Base-by-base conservation (phyloP, 192 early-diverging fungal genomes). In the Phycomyces blakesleeanus region DNA sequence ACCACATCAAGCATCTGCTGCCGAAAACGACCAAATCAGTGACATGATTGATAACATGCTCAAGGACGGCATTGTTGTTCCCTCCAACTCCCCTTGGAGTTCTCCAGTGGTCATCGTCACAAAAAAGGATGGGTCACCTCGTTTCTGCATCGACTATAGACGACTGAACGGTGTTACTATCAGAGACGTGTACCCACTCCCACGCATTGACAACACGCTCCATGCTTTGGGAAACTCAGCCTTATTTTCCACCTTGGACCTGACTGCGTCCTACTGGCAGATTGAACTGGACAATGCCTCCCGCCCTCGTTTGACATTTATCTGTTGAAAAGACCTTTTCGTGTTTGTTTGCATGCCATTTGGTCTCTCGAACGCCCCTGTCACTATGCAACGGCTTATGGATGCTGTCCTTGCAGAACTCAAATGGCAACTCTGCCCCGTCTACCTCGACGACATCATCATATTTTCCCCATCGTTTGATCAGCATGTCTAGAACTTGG, bases 321-420 rank as follows among this genome's bases (percentile, higher is more conserved):
- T 41, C 0, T 77, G 74, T 0, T n/a, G 51, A 0, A 73, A 73
- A 5, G 67, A 77, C 1, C 75, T 61, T 4, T 91, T 65, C 42
- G 68, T 86, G 51, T 86, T 77, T 37, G 26, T 64, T 0, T 81
- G 87, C 15, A 67, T 91, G 57, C 84, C 84, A 0, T 85, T 87
- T 56, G 89, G 86, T 0, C 56, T 92, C 0, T 73, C 73, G 14
- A 88, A 86, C 58, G 78, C 78, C 0, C 86, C 85, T 0, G 83
- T 82, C 0, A 72, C 78, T 0, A 87, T 87, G 61, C 74, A 76
- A 57, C 47, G 34, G 0, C 55, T 81, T 4, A 81, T 82, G 63
- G 24, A 53, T 25, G 77, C 75, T 56, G 34, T 84, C 1, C 62
- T 87, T n/a, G 34, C 38, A 0, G 68, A 74, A 3, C 52, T 51